phyloP scores from a whole-genome alignment of 768 basidiomycete species.

The Suillus paluster region DNA sequence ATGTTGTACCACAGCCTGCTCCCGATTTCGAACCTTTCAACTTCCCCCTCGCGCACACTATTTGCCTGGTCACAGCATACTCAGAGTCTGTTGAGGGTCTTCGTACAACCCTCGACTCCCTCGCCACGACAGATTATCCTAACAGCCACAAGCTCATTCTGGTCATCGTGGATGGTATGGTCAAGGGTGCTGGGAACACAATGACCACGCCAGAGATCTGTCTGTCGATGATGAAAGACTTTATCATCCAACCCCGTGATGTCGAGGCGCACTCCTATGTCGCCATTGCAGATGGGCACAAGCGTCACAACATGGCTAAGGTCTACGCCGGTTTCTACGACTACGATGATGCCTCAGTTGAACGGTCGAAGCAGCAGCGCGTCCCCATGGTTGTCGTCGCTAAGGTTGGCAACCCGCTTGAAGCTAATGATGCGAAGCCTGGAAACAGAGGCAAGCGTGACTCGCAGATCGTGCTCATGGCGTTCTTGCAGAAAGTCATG shows the following conservation, averaged over 20 bases:
- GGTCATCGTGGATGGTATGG: constrained; percentile 98
- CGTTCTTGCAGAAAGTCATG: constrained; percentile 99
- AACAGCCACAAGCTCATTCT: constrained; percentile 96
- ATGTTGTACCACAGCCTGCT: constrained; percentile 92
- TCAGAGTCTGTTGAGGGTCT: constrained; percentile 97
- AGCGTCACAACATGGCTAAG: constrained; percentile 99
- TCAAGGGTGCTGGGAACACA: constrained; percentile 91
- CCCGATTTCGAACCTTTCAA: constrained; percentile 94
- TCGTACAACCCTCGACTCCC: constrained; percentile 95
- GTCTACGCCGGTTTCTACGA: constrained; percentile 97
- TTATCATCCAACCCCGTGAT: constrained; percentile 77
- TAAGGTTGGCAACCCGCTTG: constrained; percentile 92
- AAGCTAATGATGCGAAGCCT: constrained; percentile 88
- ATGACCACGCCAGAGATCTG: constrained; percentile 94
- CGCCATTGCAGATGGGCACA: constrained; percentile 99
- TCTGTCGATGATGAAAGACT: constrained; percentile 96
- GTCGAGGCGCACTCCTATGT: constrained; percentile 96
- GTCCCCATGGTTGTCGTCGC: constrained; percentile 96
- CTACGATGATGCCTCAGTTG: constrained; percentile 90
- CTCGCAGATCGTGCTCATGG: constrained; percentile 97
- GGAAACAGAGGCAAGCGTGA: constrained; percentile 99
- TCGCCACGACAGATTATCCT: constrained; percentile 98
- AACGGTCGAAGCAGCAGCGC: constrained; percentile 92
- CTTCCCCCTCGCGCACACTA: constrained; percentile 91
- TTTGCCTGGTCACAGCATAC: constrained; percentile 97